Evolutionary conservation across 495 filamentous ascomycete genomes (phyloP).

Genomic region (Xylaria longipes): DNA sequence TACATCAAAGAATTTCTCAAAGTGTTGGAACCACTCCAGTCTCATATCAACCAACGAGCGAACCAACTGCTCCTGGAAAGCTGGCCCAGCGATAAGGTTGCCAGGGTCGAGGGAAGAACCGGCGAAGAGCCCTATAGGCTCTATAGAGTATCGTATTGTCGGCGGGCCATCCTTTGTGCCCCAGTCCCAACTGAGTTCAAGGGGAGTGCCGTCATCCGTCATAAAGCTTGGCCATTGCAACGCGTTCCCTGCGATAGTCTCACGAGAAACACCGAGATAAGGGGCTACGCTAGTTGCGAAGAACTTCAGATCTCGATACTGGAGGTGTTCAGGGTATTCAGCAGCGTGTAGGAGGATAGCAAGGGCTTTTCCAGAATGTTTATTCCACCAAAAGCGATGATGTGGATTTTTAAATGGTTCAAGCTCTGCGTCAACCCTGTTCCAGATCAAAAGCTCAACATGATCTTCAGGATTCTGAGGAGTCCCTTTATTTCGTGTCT

Average conservation of each 20-base stretch:
- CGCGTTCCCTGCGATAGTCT: background rate
- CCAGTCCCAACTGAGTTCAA: conserved; percentile 49
- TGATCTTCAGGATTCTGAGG: background rate
- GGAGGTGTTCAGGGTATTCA: conserved; percentile 22
- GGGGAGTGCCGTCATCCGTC: conserved; percentile 46
- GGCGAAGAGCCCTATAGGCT: conserved; percentile 38
- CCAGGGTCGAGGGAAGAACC: conserved; percentile 38
- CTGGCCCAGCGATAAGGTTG: conserved; percentile 28
- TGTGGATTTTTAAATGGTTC: background rate
- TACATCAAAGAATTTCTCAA: conserved; percentile 29
- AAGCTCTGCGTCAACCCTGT: background rate
- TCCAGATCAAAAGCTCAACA: background rate
- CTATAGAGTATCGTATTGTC: conserved; percentile 41
- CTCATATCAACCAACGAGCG: conserved; percentile 24
- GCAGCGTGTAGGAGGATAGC: conserved; percentile 27
- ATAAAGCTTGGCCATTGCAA: conserved; percentile 46
- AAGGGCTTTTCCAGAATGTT: conserved; percentile 23
- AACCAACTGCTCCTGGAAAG: conserved; percentile 25
- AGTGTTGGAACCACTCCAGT: conserved; percentile 37
- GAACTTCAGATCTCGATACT: conserved; percentile 26
- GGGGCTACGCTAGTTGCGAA: conserved; percentile 19
- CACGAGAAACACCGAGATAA: conserved; percentile 22
- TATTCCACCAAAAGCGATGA: conserved; percentile 28
- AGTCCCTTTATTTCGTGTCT: background rate
- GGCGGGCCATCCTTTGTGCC: conserved; percentile 10